Base-by-base conservation (phyloP, 176 grass and related monocot genomes). In the Musa acuminata region DNA sequence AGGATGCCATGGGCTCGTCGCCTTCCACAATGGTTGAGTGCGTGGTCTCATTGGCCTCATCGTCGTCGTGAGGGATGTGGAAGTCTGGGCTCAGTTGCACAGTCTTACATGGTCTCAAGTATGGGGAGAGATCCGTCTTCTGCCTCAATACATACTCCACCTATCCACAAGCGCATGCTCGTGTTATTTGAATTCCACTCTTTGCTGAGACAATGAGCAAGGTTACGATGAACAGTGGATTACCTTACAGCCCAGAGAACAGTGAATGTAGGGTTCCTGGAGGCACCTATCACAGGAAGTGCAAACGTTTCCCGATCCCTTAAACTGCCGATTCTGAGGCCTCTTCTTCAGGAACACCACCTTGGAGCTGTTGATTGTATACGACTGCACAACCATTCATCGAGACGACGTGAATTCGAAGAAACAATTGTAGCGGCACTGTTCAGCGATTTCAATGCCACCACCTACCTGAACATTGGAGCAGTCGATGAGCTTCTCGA, bases 281-380 rank as follows among this genome's bases (percentile, higher is more conserved):
- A 97, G 93, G 87, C 90, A 90, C 72, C 93, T 86, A 64, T 93
- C 87, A 26, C 93, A 97, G 54, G 87, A 97, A 72, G 93, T 97
- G 74, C 93, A 97, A 54, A 90, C 85, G 83, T 97, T 97, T 13
- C 93, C 93, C 22, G 93, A 90, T 1, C 93, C 93, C 71, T 97
- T 97, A 67, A 93, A 97, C 85, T 97, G 93, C 81, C 87, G 92
- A 68, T 90, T 97, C 59, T 97, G 93, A 60, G 93, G 93, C 75
- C 93, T 90, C 72, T 97, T 97, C 87, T 93, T 97, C 77, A 97
- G 77, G 84, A 97, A 97, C 80, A 97, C 90, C 48, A 93, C 93
- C 74, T 97, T 97, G 71, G 93, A 97, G 67, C 90, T 97, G 85
- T 97, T 97, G 72, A 97, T 97, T 27, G 87, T 97, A 77, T 97